Evolutionary conservation across 1,284 basidiomycete genomes (phyloP).

Genomic region (Ganoderma lucidum): DNA sequence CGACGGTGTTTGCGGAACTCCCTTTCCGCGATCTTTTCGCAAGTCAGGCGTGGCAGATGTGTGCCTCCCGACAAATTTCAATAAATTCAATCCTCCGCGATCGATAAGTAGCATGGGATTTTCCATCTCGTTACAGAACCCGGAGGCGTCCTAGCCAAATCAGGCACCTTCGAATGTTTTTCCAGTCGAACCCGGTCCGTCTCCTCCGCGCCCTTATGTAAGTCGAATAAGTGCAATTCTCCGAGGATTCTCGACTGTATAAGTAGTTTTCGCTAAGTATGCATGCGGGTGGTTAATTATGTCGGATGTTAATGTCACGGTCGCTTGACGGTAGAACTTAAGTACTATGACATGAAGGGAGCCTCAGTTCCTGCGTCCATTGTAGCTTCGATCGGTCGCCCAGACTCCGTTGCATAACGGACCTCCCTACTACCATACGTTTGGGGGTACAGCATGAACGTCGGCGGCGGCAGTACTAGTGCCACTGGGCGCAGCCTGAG

Average conservation of each 20-base stretch:
- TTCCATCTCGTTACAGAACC: not conserved
- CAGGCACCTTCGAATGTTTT: not conserved
- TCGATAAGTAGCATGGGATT: conserved; percentile 3
- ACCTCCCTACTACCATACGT: not conserved
- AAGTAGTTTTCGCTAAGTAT: not conserved
- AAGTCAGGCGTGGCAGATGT: not conserved
- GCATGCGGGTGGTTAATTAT: not conserved
- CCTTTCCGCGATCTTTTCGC: not conserved
- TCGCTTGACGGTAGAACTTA: no score
- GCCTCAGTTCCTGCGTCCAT: not conserved
- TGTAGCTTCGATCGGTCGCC: not conserved
- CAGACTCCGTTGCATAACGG: not conserved
- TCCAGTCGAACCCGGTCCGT: not conserved
- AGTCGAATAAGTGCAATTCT: not conserved
- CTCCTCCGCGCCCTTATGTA: not conserved
- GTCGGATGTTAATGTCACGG: no score
- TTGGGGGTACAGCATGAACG: not conserved
- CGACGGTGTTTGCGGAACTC: conserved; percentile 2
- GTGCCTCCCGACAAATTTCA: not conserved
- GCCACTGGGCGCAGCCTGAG: no score
- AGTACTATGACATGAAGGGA: no score
- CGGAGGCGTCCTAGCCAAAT: not conserved
- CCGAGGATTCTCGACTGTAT: not conserved
- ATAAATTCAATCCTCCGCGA: not conserved
- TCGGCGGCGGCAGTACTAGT: no score